Conservation (phyloP, 2,329 filamentous ascomycete genomes). For the Venturia carpophila region DNA sequence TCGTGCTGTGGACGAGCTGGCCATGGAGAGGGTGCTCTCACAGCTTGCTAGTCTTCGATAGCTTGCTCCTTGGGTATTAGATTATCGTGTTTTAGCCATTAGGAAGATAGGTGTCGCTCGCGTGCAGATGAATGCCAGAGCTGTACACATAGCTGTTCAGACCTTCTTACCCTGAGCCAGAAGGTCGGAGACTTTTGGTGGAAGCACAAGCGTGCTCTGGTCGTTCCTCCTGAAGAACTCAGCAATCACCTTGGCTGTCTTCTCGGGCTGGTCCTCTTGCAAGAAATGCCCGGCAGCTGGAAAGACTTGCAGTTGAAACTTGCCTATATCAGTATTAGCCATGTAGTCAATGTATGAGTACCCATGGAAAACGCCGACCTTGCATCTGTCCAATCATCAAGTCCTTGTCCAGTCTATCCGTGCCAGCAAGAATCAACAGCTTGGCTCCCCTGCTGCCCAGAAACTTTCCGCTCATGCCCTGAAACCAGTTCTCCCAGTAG, state of each 20-base stretch:
- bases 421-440: conserved; percentile 75
- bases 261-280: conserved; percentile 88
- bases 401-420: conserved; percentile 83
- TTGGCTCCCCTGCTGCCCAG: conserved; percentile 75
- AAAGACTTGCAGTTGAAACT: conserved; percentile 92
- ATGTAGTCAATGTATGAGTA: not conserved
- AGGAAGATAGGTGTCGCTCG: not conserved
- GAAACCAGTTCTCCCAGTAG: conserved; percentile 94
- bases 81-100: not conserved
- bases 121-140: not conserved
- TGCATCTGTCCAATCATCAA: conserved; percentile 97
- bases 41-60: not conserved
- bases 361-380: conserved; percentile 48
- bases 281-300: conserved; percentile 95
- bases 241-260: conserved; percentile 73
- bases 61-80: not conserved
- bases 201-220: conserved; percentile 71
- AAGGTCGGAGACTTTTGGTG: conserved; percentile 68
- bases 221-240: conserved; percentile 94
- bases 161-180: conserved; percentile 44
- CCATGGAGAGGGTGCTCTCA: not conserved
- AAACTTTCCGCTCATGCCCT: conserved; percentile 81
- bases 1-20: not conserved
- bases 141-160: conserved; percentile 21
- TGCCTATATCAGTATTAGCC: conserved; percentile 46